These are phyloP conservation scores for Peronospora farinosa DNA, from an alignment of 352 stramenopile species.

Conservation along the genomic window DNA sequence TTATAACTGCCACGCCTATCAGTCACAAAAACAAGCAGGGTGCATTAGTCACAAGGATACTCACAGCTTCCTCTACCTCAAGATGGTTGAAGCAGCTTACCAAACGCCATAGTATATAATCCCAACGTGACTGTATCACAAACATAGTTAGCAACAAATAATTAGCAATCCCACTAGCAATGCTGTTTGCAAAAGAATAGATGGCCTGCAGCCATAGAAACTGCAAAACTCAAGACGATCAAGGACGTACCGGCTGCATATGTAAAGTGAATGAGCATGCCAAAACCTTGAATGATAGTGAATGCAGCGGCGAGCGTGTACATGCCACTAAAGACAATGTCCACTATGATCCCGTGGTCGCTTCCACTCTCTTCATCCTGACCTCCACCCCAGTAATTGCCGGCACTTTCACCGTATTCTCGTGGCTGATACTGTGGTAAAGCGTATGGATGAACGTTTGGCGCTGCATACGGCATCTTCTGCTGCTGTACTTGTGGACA, in stretches of 20 bases:
- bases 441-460: slow-evolving; percentile 76
- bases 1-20: slow-evolving; percentile 57
- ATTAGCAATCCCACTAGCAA: neutral
- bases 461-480: slow-evolving; percentile 55
- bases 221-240: too few species aligned
- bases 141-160: slow-evolving; percentile 6
- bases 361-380: slow-evolving; percentile 41
- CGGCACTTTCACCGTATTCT: slow-evolving; percentile 33
- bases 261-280: slow-evolving; percentile 75
- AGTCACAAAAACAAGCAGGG: slow-evolving; percentile 3
- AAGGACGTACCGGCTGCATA: slow-evolving; percentile 42
- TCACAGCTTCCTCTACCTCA: neutral
- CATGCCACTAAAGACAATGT: slow-evolving; percentile 81
- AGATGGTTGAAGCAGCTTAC: slow-evolving; percentile 21
- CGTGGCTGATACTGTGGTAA: slow-evolving; percentile 73
- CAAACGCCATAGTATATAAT: slow-evolving; percentile 82
- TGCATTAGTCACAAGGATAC: slow-evolving; percentile 1
- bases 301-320: slow-evolving; percentile 79
- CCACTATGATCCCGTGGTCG: slow-evolving; percentile 47
- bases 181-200: neutral
- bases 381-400: slow-evolving; percentile 34
- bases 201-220: too few species aligned
- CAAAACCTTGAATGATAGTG: slow-evolving; percentile 80
- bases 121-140: slow-evolving; percentile 52
- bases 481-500: slow-evolving; percentile 17